Base-by-base conservation (phyloP, 306 rosid genomes). In the Prosopis cineraria region DNA sequence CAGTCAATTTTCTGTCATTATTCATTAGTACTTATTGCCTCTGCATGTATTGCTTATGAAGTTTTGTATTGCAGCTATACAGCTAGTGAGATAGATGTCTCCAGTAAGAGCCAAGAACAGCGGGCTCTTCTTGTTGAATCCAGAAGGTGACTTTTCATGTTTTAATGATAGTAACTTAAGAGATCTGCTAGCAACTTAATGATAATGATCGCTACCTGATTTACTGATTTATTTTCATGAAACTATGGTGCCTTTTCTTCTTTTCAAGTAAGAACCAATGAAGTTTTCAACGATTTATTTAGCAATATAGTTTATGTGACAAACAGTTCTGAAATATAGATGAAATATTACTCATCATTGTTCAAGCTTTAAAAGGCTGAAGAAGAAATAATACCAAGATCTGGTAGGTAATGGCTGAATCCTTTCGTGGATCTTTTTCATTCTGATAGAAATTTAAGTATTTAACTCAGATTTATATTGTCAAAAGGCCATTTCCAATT, bases 91-190 rank as follows among this genome's bases (percentile, higher is more conserved):
- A 34, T 76, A 60, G 91, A 82, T 80, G 67, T 67, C 31, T 92
- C 91, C 55, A 89, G 84, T 58, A 89, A 84, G 78, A 78, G 76
- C 84, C 84, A 81, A 10, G 97, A 94, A 82, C 97, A 88, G 81
- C 97, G 82, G 75, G 92, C 98, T 67, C 85, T 89, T 72, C 98
- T 94, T 72, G 86, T 87, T 80, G 92, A 92, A 72, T 89, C 98
- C 24, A 94, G 89, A 86, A 90, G 97, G 98, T 92, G 76, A 79
- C 72, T 78, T 84, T 74, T 78, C 37, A 20, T 39, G 59, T 60
- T 25, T 80, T 68, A 40, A 30, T 64, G 44, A 29, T 66, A 70
- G 66, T 2, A 10, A 69, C 43, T 6, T 50, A 84, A n/a, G 56
- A 59, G 56, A 48, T 60, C 34, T 12, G 66, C 10, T n/a, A n/a